These are phyloP conservation scores for Diaporthe helianthi DNA, from an alignment of 2,329 filamentous ascomycete genomes.

Conservation along the genomic window DNA sequence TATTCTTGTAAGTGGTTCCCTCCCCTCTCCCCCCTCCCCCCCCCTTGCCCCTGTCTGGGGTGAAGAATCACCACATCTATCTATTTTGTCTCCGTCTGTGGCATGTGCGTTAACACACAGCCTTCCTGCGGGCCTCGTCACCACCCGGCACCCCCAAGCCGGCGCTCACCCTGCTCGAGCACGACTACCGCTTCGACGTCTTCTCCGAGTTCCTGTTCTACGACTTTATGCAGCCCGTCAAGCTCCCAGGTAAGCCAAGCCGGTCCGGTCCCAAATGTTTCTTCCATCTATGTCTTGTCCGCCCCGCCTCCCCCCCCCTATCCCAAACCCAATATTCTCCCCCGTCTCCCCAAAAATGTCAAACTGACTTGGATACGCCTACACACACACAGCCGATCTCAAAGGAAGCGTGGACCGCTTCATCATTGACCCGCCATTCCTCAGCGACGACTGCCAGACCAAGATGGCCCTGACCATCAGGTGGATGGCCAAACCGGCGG, in stretches of 20 bases:
- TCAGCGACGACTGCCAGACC: conserved; percentile 81
- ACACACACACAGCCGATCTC: conserved; percentile 52
- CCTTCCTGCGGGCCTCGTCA: conserved; percentile 27
- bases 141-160: conserved; percentile 50
- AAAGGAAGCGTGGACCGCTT: conserved; percentile 72
- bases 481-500: conserved; percentile 66
- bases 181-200: conserved; percentile 74
- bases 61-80: neutral
- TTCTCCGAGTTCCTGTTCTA: conserved; percentile 79
- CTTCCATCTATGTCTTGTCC: neutral
- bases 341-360: neutral
- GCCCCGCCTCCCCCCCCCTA: too few relatives aligned
- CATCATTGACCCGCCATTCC: conserved; percentile 80
- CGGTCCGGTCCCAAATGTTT: too few relatives aligned
- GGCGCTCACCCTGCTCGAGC: conserved; percentile 72
- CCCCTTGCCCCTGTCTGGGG: too few relatives aligned
- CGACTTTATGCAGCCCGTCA: conserved; percentile 73
- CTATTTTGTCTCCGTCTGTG: neutral
- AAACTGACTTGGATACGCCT: neutral
- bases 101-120: conserved; percentile 16
- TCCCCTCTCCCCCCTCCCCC: too few relatives aligned
- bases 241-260: conserved; percentile 59
- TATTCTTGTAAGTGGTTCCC: conserved; percentile 57
- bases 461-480: conserved; percentile 78
- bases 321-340: neutral